These are phyloP conservation scores for Brassica nigra DNA, from an alignment of 345 rosid genomes.

Conservation along the genomic window DNA sequence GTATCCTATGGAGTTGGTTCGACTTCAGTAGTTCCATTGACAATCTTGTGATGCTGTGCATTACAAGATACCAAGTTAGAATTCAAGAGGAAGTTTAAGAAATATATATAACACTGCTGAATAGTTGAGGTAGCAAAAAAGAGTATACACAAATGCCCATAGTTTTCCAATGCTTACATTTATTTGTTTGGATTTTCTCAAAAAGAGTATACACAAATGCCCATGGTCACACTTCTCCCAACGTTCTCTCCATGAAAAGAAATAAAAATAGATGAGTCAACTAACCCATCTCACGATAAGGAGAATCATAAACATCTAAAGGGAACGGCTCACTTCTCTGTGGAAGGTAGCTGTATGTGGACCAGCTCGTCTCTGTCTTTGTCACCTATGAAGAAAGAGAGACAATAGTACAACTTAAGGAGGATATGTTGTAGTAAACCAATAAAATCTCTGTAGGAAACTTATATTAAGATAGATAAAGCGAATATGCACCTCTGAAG, in stretches of 20 bases:
- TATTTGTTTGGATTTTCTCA: too few relatives aligned
- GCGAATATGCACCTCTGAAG: constrained; percentile 62
- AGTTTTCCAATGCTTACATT: not conserved
- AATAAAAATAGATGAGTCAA: constrained; percentile 16
- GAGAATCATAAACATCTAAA: not conserved
- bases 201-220: not conserved
- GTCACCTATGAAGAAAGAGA: constrained; percentile 32
- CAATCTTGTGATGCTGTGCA: constrained; percentile 69
- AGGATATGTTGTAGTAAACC: not conserved
- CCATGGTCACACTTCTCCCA: constrained; percentile 13
- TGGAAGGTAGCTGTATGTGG: constrained; percentile 40
- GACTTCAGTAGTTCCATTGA: constrained; percentile 68
- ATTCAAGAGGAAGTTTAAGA: not conserved
- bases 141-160: too few relatives aligned
- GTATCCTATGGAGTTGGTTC: constrained; percentile 53
- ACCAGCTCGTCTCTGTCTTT: constrained; percentile 42
- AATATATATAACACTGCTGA: not conserved
- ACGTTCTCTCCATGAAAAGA: not conserved
- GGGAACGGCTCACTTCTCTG: constrained; percentile 28
- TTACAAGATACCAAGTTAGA: not conserved
- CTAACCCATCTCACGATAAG: constrained; percentile 23
- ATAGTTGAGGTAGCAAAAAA: not conserved
- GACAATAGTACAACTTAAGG: not conserved
- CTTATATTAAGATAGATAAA: not conserved
- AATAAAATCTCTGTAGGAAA: not conserved